Evolutionary conservation across 2,329 filamentous ascomycete genomes (phyloP), one percentile per base, ranked within the genome.

Genomic region (Capronia coronata): DNA sequence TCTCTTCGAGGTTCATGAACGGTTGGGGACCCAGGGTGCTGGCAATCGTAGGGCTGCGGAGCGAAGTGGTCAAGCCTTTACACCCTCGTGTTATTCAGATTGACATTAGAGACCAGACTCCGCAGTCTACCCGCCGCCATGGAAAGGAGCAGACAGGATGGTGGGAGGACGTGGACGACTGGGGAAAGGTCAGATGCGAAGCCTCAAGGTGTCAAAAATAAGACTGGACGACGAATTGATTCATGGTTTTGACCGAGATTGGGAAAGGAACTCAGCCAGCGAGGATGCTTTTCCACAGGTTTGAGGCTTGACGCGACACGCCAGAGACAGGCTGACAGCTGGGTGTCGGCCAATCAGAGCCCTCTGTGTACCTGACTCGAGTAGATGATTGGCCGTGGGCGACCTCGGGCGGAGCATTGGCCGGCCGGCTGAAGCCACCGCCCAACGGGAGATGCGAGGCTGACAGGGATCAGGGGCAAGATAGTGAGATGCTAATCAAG

Each of bases 1-100:
- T 38, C 50, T 52, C 47, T 35, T 56, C 54, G 49, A 51, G 44
- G 58, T 46, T 59, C 58, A 60, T 60, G 52, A 60, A 57, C 48
- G 50, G 51, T 47, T 44, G 21, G 37, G 18, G 46, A 21, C 29
- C 40, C 23, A 27, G 51, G 38, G 25, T 50, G 38, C 34, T 43
- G 38, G 29, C n/a, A 48, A 46, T 19, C 16, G 40, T 46, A 18
- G 23, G n/a, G 43, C 10, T 18, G 43, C 49, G 27, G 46, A 25
- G 34, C 32, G 37, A 43, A 39, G 43, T 16, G 45, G 9, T 44
- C 43, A 41, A 51, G 16, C 32, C n/a, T n/a, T n/a, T n/a, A n/a
- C n/a, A n/a, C n/a, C 42, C 51, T 29, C 23, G 13, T 35, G 35
- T 8, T 35, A 32, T 45, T 43, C 37, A 38, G 30, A 23, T 30